Evolutionary conservation across 768 basidiomycete species (phyloP).

Genomic region (Rhodosporidiobolus sp.): DNA sequence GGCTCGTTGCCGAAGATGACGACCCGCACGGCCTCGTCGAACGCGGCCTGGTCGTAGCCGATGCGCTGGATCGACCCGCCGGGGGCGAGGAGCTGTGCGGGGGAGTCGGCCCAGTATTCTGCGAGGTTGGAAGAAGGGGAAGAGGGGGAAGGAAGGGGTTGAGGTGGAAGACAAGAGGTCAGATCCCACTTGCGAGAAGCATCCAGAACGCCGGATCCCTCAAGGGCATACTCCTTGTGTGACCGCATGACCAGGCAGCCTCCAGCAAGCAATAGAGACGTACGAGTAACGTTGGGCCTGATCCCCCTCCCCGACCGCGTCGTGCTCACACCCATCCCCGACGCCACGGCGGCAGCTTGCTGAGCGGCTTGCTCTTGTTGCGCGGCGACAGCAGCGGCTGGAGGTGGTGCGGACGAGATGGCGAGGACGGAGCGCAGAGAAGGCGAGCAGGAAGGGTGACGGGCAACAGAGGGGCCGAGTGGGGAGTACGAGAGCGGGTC

Average conservation of each 20-base stretch:
- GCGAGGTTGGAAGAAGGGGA: not conserved
- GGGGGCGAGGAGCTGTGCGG: conserved; percentile 9
- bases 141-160: too few relatives aligned
- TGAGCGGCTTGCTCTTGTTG: conserved; percentile 32
- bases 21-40: conserved; percentile 20
- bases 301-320: conserved; percentile 20
- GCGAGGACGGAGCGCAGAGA: not conserved
- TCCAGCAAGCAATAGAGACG: not conserved
- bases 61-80: conserved; percentile 33
- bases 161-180: too few relatives aligned
- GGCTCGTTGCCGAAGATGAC: conserved; percentile 11
- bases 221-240: too few relatives aligned
- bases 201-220: not conserved
- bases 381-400: conserved; percentile 33
- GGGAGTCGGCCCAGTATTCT: conserved; percentile 35
- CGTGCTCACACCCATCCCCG: conserved; percentile 5
- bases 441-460: not conserved
- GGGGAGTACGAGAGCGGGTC: too few relatives aligned
- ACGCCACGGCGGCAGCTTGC: conserved; percentile 1
- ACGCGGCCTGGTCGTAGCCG: conserved; percentile 28
- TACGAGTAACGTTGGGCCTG: conserved; percentile 16
- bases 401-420: not conserved
- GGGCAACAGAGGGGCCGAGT: not conserved
- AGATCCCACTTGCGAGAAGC: not conserved
- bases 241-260: too few relatives aligned